Evolutionary conservation across 345 rosid species (phyloP).

Genomic region (Raphanus raphanistrum): DNA sequence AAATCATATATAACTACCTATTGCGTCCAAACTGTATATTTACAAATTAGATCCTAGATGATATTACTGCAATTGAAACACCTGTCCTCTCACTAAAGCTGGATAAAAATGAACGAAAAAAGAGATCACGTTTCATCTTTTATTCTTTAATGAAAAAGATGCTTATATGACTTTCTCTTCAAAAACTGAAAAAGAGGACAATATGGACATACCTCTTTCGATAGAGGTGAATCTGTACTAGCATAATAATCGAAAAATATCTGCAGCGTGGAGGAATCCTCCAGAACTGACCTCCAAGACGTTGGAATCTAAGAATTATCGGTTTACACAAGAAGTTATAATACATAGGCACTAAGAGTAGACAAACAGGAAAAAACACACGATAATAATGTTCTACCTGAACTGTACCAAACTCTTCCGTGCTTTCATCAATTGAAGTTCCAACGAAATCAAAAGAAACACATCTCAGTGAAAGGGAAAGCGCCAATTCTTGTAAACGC

Average conservation of each 20-base stretch:
- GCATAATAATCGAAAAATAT: conserved; percentile 95
- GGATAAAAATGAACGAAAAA: neutral
- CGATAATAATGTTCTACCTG: conserved; percentile 57
- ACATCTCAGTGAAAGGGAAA: conserved; percentile 91
- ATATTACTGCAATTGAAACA: conserved; percentile 16
- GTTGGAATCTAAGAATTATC: conserved; percentile 68
- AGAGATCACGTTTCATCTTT: neutral
- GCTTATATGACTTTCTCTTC: conserved; percentile 17
- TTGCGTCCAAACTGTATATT: conserved; percentile 7
- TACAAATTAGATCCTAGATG: conserved; percentile 14
- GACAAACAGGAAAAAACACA: conserved; percentile 12
- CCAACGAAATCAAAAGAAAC: conserved; percentile 98
- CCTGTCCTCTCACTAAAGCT: neutral
- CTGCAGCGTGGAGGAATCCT: conserved; percentile 90
- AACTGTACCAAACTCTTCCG: conserved; percentile 98
- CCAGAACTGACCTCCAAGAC: conserved; percentile 85
- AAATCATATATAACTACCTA: conserved; percentile 17
- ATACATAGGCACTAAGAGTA: neutral
- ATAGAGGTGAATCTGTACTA: conserved; percentile 67
- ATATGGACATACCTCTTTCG: conserved; percentile 78
- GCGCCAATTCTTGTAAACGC: conserved; percentile 90
- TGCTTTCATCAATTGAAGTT: conserved; percentile 94
- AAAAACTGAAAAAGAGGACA: neutral
- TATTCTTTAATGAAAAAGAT: neutral
- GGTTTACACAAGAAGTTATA: conserved; percentile 6